Base-by-base conservation (phyloP, 2,329 filamentous ascomycete species). In the Cladosporium sp. region DNA sequence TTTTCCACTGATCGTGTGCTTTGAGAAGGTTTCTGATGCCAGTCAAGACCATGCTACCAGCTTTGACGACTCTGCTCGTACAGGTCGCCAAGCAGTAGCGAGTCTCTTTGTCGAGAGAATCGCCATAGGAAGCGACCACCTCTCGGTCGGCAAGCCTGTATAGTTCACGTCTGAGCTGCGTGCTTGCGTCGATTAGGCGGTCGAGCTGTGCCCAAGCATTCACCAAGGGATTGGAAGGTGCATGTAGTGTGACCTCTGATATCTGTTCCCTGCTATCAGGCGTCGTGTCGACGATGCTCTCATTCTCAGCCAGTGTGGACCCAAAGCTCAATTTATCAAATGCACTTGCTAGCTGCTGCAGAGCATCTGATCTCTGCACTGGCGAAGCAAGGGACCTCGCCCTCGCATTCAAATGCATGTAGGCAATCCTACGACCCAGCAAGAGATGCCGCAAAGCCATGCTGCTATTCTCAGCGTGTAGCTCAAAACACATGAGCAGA, bases 401-500 rank as follows among this genome's bases (percentile, higher is more conserved):
- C 16, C 4, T 16, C 14, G 13, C 18, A 10, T 18, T 9, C 9
- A 50, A 16, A 18, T 34, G 32, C 41, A 43, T 50, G 5, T 18
- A 35, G 13, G 37, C 40, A 31, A 50, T 50, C 3, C 28, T 19
- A 18, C 41, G 48, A 2, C 48, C 48, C 16, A 50, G 33, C 3
- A 22, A 19, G n/a, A 43, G 48, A 37, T 50, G 48, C 5, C 14
- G 13, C 9, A 50, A 18, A 13, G 48, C 48, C 48, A 50, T 50
- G n/a, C 48, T 50, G 19, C 32, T 35, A 7, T 40, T 40, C 40
- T 50, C 40, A 18, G 48, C 40, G 7, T 50, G 48, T 4, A 50
- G 48, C 14, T 53, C 50, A 31, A 41, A 53, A 10, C 35, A 42
- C 28, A 53, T 35, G 9, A 53, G 50, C 10, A 53, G 18, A 3